These are phyloP conservation scores for Wickerhamomyces ciferrii DNA, from an alignment of 805 yeast genomes.

Conservation along the genomic window DNA sequence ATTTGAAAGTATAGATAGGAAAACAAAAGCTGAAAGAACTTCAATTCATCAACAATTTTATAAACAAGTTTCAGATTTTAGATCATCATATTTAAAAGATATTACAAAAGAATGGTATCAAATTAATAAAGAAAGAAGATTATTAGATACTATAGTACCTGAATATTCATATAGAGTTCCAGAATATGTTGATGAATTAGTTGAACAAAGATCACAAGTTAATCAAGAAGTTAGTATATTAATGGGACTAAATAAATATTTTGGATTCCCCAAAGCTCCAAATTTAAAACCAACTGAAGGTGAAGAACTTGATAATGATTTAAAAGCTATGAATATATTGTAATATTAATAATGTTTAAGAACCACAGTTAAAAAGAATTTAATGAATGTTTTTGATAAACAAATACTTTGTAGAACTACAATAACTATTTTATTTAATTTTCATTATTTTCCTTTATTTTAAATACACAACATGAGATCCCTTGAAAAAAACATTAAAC, in stretches of 20 bases:
- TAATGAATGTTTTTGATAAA: background rate
- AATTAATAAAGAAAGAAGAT: slow-evolving; percentile 82
- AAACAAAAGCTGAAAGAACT: slow-evolving; percentile 74
- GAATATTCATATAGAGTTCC: slow-evolving; percentile 37
- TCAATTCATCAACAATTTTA: slow-evolving; percentile 79
- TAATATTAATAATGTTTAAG: background rate
- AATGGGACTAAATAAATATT: slow-evolving; percentile 58
- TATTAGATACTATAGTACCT: slow-evolving; percentile 60
- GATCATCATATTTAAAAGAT: slow-evolving; percentile 56
- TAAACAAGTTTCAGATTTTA: slow-evolving; percentile 62
- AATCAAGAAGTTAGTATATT: slow-evolving; percentile 68
- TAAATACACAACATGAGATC: background rate
- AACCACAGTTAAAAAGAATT: background rate
- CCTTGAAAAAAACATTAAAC: background rate
- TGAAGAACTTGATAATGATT: slow-evolving; percentile 72
- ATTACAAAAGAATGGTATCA: slow-evolving; percentile 90
- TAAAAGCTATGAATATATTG: slow-evolving; percentile 45
- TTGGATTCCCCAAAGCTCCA: slow-evolving; percentile 84
- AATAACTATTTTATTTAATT: background rate
- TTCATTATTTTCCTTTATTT: background rate
- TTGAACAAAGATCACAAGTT: slow-evolving; percentile 60
- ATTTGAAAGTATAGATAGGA: slow-evolving; percentile 70
- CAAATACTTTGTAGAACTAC: background rate
- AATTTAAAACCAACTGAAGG: slow-evolving; percentile 55
- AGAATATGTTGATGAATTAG: slow-evolving; percentile 39